These are phyloP conservation scores for Truncatella angustata DNA, from an alignment of 2,329 filamentous ascomycete species.

Conservation along the genomic window DNA sequence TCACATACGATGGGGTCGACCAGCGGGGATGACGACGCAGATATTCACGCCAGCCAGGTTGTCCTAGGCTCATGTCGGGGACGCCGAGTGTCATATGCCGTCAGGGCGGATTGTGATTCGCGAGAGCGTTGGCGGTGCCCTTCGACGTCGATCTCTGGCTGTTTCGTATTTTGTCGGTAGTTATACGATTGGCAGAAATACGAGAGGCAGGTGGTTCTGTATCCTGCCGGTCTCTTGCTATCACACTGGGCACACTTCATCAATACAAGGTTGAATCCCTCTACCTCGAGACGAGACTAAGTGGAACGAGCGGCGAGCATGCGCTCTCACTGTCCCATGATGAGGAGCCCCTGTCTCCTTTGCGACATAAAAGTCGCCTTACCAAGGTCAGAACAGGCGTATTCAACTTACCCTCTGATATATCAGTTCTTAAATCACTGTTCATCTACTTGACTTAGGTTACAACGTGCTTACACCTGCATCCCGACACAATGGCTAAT, in stretches of 20 bases:
- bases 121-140: background rate
- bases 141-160: background rate
- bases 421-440: background rate
- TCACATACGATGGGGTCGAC: background rate
- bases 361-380: background rate
- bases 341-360: background rate
- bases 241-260: background rate
- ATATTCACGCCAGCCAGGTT: background rate
- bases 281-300: background rate
- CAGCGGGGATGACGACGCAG: background rate
- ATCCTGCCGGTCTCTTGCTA: background rate
- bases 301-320: background rate
- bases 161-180: background rate
- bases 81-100: background rate
- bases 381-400: background rate
- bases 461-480: background rate
- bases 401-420: background rate
- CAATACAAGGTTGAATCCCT: background rate
- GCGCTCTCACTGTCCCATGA: background rate
- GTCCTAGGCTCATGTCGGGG: background rate
- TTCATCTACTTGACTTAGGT: background rate
- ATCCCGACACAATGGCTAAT: background rate
- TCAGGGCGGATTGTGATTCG: background rate
- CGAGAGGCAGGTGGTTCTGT: background rate
- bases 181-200: slow-evolving; percentile 1